Percentiles rank a stretch among this genome's conserved stretches.
Evolutionary conservation across 2,329 filamentous ascomycete genomes (phyloP).

Genomic region (Claviceps paspali): DNA sequence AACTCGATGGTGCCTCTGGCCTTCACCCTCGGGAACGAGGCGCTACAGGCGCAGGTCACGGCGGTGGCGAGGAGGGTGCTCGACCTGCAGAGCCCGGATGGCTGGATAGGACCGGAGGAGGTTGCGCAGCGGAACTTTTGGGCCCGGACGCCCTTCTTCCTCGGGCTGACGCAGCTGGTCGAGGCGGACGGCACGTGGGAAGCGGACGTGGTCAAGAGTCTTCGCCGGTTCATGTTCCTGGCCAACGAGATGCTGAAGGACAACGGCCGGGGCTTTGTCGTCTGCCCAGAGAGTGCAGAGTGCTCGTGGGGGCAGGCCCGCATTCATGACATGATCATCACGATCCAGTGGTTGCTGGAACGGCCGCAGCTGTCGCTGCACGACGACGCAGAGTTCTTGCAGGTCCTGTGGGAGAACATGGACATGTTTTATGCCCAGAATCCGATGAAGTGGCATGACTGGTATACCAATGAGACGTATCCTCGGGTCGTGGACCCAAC

Average conservation of each 20-base stretch:
- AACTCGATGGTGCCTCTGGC: slow-evolving; percentile 43
- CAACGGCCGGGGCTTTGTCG: slow-evolving; percentile 34
- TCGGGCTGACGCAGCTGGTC: slow-evolving; percentile 18
- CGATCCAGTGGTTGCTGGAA: slow-evolving; percentile 25
- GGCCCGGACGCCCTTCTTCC: slow-evolving; percentile 17
- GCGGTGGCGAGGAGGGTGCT: slow-evolving; percentile 26
- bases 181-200: slow-evolving; percentile 15
- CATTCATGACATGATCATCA: slow-evolving; percentile 24
- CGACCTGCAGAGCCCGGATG: slow-evolving; percentile 25
- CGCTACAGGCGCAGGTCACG: slow-evolving; percentile 25
- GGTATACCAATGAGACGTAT: slow-evolving; percentile 13
- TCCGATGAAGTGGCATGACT: slow-evolving; percentile 15
- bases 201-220: slow-evolving; percentile 7
- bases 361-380: slow-evolving; percentile 5
- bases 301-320: slow-evolving; percentile 19
- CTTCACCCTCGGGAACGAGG: slow-evolving; percentile 28
- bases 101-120: slow-evolving; percentile 33
- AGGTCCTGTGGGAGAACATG: slow-evolving; percentile 25
- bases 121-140: slow-evolving; percentile 15
- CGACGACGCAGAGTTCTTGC: background rate
- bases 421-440: slow-evolving; percentile 20
- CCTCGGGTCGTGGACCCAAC: slow-evolving; percentile 8
- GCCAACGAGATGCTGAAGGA: slow-evolving; percentile 39
- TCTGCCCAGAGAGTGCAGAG: slow-evolving; percentile 23
- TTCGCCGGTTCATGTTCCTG: slow-evolving; percentile 20